phyloP scores from a whole-genome alignment of 805 yeast genomes.

The Monosporozyma siamensis region DNA sequence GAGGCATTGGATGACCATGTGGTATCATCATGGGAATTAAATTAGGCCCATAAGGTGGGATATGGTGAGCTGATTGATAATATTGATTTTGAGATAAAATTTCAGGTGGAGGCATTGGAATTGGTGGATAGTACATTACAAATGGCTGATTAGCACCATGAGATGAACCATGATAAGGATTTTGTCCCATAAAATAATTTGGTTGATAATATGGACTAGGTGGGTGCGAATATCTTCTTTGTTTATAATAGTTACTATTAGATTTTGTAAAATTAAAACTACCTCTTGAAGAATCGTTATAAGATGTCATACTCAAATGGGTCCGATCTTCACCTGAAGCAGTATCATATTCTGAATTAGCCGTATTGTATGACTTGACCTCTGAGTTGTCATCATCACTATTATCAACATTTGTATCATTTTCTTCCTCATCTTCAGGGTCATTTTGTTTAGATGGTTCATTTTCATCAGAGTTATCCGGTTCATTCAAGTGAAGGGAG shows the following conservation, averaged over 20 bases:
- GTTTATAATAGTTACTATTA: not conserved
- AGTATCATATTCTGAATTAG: not conserved
- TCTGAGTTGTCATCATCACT: not conserved
- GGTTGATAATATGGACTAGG: slow-evolving; percentile 23
- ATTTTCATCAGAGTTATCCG: not conserved
- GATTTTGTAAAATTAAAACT: slow-evolving; percentile 12
- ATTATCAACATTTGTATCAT: not conserved
- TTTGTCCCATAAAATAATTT: slow-evolving; percentile 22
- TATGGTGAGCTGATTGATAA: not conserved
- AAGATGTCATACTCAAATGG: slow-evolving; percentile 15
- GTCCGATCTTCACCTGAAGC: slow-evolving; percentile 7
- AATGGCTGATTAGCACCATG: slow-evolving; percentile 16
- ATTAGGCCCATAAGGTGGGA: not conserved
- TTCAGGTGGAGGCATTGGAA: slow-evolving; percentile 7
- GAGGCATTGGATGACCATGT: not conserved
- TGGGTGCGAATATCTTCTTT: slow-evolving; percentile 2
- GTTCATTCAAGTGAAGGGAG: too few relatives aligned
- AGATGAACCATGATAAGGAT: slow-evolving; percentile 17
- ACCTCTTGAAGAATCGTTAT: slow-evolving; percentile 25
- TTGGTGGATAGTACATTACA: slow-evolving; percentile 28
- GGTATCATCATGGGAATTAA: not conserved
- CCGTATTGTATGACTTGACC: not conserved
- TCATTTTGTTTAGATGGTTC: not conserved
- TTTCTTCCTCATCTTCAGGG: not conserved
- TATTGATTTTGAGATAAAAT: not conserved